phyloP scores from a whole-genome alignment of 306 rosid species.

The Cucurbita argyrosperma region DNA sequence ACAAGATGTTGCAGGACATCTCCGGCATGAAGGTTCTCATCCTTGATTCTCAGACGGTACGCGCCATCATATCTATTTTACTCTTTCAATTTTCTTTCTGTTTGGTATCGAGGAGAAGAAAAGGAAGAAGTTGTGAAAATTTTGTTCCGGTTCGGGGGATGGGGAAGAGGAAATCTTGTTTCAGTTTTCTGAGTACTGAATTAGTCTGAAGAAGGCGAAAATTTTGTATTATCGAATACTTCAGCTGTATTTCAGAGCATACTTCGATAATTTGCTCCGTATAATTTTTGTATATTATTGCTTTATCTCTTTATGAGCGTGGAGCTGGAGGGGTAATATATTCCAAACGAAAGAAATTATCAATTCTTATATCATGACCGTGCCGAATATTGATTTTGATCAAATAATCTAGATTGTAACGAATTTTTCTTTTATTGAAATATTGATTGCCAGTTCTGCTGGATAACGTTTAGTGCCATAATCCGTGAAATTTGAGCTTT shows the following conservation, averaged over 20 bases:
- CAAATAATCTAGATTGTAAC: not conserved
- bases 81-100: not conserved
- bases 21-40: slow-evolving; percentile 97
- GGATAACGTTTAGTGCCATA: not conserved
- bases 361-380: not conserved
- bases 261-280: not conserved
- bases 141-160: not conserved
- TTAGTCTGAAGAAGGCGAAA: not conserved
- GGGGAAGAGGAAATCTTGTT: not conserved
- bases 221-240: not conserved
- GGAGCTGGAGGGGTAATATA: not conserved
- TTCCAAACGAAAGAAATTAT: not conserved
- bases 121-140: not conserved
- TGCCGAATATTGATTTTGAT: not conserved
- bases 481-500: not conserved
- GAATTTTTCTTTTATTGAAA: not conserved
- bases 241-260: not conserved
- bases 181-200: not conserved
- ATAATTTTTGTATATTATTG: not conserved
- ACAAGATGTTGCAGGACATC: slow-evolving; percentile 89
- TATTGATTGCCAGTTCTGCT: not conserved
- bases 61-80: not conserved
- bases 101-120: not conserved
- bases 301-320: not conserved
- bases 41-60: slow-evolving; percentile 91